A percentile compares a stretch with the other conserved stretches of the same genome.
These are phyloP conservation scores for Graphilbum ipis-grandicollis DNA, from an alignment of 2,329 filamentous ascomycete genomes.

Conservation along the genomic window DNA sequence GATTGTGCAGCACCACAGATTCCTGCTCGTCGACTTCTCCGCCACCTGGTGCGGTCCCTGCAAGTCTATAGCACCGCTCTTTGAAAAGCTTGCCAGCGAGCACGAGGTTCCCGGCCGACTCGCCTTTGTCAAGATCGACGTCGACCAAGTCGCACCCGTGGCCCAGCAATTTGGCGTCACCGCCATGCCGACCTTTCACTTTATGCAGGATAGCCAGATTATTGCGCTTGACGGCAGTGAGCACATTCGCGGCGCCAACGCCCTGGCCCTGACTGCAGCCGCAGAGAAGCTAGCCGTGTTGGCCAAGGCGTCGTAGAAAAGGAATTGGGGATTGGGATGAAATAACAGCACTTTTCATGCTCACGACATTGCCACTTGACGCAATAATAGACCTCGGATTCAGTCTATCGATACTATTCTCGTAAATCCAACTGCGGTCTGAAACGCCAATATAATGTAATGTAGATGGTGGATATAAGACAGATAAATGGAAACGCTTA, in stretches of 20 bases:
- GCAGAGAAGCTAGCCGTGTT: constrained; percentile 8
- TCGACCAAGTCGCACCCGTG: constrained; percentile 33
- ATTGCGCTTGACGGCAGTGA: constrained; percentile 15
- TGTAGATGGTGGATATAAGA: too few relatives aligned
- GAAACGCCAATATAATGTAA: too few relatives aligned
- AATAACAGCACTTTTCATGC: too few relatives aligned
- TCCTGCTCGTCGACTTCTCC: constrained; percentile 39
- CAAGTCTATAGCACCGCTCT: constrained; percentile 40
- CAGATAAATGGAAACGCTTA: too few relatives aligned
- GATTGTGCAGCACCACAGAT: constrained; percentile 28
- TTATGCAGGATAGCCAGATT: constrained; percentile 37
- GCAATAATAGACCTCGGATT: too few relatives aligned
- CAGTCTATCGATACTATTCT: too few relatives aligned
- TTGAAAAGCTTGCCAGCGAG: constrained; percentile 26
- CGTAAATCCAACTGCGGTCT: too few relatives aligned
- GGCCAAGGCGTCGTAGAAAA: constrained; percentile 6
- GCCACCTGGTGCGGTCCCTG: constrained; percentile 45
- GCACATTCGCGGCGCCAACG: constrained; percentile 12
- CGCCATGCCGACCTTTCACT: constrained; percentile 42
- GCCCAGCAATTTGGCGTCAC: constrained; percentile 31
- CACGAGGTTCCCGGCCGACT: constrained; percentile 22
- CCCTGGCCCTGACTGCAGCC: constrained; percentile 10
- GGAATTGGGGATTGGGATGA: background rate
- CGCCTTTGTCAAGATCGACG: constrained; percentile 42
- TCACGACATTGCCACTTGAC: too few relatives aligned